phyloP scores from a whole-genome alignment of 2,329 filamentous ascomycete species.

The Paraphoma sp. region DNA sequence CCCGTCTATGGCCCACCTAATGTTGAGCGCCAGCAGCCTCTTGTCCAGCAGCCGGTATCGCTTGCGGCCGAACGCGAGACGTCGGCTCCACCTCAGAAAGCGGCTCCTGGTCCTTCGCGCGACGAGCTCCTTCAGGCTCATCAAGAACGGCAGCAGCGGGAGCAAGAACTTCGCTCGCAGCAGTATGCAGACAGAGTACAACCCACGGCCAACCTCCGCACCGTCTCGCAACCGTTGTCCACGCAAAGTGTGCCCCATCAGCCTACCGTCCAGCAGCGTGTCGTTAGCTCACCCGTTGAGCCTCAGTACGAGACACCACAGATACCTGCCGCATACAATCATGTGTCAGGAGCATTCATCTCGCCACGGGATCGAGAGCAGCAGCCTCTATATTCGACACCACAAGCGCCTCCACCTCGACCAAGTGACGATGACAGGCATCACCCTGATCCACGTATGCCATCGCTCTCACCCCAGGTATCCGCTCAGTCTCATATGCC shows the following conservation, averaged over 20 bases:
- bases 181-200: conserved; percentile 11
- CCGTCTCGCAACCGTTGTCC: conserved; percentile 26
- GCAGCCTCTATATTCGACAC: conserved; percentile 18
- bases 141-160: conserved; percentile 18
- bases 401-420: conserved; percentile 11
- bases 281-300: conserved; percentile 30
- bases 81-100: conserved; percentile 10
- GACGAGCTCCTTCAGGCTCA: conserved; percentile 10
- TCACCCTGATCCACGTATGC: conserved; percentile 39
- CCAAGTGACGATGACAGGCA: conserved; percentile 24
- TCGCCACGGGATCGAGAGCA: conserved; percentile 27
- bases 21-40: conserved; percentile 4
- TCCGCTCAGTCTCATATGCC: conserved; percentile 37
- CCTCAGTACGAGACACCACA: conserved; percentile 45
- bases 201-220: conserved; percentile 16
- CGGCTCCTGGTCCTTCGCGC: neutral
- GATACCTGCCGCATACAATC: conserved; percentile 45
- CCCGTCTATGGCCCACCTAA: neutral
- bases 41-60: neutral
- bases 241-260: conserved; percentile 13
- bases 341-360: conserved; percentile 39
- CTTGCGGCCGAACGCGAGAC: conserved; percentile 10
- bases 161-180: conserved; percentile 12
- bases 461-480: conserved; percentile 40
- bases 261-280: conserved; percentile 24